Percentiles rank a stretch among this genome's conserved stretches.
Evolutionary conservation across 345 rosid genomes (phyloP).

Genomic region (Geranium brycei): DNA sequence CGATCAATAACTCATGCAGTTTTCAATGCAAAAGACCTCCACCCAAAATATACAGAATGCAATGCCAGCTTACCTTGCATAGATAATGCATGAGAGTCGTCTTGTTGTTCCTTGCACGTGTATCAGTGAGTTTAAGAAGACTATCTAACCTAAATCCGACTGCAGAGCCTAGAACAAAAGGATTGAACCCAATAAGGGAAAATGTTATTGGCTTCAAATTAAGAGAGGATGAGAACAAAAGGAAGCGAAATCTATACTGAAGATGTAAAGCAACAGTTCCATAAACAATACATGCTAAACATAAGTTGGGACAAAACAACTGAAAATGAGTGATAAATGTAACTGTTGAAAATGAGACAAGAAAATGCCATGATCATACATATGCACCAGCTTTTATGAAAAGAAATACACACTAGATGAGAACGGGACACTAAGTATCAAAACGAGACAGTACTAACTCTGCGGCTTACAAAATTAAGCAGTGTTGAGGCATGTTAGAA

Average conservation of each 20-base stretch:
- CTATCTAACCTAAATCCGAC: constrained; percentile 87
- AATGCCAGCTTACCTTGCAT: constrained; percentile 55
- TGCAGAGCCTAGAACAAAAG: constrained; percentile 48
- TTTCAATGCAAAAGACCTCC: not conserved
- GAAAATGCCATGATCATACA: too few species aligned
- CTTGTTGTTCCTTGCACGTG: constrained; percentile 74
- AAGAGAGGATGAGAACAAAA: too few species aligned
- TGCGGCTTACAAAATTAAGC: too few species aligned
- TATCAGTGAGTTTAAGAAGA: constrained; percentile 87
- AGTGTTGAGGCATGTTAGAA: too few species aligned
- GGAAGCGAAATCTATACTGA: not conserved
- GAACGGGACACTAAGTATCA: too few species aligned
- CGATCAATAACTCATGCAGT: not conserved
- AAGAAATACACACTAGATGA: too few species aligned
- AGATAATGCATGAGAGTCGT: constrained; percentile 97
- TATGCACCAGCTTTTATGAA: too few species aligned
- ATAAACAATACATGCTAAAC: too few species aligned
- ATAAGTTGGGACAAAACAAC: too few species aligned
- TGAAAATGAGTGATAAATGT: too few species aligned
- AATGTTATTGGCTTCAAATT: not conserved
- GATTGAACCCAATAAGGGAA: not conserved
- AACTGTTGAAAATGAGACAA: too few species aligned
- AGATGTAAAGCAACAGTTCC: not conserved
- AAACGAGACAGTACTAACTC: too few species aligned
- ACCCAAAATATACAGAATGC: constrained; percentile 1